Evolutionary conservation across 2,329 filamentous ascomycete species (phyloP).

Genomic region (Ophiostoma tasmaniense): DNA sequence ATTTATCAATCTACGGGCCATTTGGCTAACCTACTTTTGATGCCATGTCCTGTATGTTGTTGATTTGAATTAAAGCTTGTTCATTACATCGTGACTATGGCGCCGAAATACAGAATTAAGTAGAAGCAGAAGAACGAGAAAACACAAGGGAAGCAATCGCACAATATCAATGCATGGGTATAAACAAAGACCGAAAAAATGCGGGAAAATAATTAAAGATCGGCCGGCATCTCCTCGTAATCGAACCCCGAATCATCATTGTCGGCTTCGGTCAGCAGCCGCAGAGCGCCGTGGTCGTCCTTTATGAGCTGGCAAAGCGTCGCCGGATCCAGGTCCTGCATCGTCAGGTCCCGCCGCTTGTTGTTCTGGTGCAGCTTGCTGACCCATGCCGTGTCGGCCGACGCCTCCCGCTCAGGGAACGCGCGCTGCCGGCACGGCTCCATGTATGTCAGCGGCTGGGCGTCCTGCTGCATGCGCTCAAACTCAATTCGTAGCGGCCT

Average conservation of each 20-base stretch:
- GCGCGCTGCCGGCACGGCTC: neutral
- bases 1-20: neutral
- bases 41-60: too few relatives aligned
- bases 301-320: slow-evolving; percentile 20
- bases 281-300: slow-evolving; percentile 20
- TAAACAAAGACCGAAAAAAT: neutral
- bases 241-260: slow-evolving; percentile 19
- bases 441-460: slow-evolving; percentile 18
- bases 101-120: neutral
- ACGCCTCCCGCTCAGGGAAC: neutral
- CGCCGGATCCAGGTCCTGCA: slow-evolving; percentile 14
- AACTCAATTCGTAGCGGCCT: slow-evolving; percentile 38
- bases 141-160: neutral
- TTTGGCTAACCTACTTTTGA: too few relatives aligned
- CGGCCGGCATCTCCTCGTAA: slow-evolving; percentile 22
- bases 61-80: neutral
- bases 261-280: neutral
- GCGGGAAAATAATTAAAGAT: neutral
- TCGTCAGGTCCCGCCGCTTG: slow-evolving; percentile 14
- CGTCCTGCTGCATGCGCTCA: slow-evolving; percentile 38
- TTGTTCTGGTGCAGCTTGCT: slow-evolving; percentile 13
- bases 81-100: neutral
- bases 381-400: neutral
- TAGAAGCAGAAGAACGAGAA: neutral
- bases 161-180: neutral